Evolutionary conservation across 371 early-diverging fungal species (phyloP).

Genomic region (Actinomortierella ambigua): DNA sequence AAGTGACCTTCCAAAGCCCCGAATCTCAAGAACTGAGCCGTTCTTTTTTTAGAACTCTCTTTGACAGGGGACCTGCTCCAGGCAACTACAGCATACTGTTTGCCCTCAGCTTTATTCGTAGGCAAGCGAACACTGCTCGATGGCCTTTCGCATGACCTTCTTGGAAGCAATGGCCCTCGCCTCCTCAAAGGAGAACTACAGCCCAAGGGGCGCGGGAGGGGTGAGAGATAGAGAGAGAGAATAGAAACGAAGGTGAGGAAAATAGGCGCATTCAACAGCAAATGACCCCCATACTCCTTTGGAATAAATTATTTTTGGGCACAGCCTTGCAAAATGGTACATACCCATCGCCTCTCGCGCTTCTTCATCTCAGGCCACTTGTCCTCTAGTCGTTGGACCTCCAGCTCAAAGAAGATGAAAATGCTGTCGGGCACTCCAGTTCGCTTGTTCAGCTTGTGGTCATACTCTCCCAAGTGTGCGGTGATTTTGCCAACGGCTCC

Average conservation of each 20-base stretch:
- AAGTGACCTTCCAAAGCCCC: too few relatives aligned
- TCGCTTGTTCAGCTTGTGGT: conserved; percentile 47
- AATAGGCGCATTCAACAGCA: neutral
- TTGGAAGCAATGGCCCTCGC: conserved; percentile 53
- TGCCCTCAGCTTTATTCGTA: too few relatives aligned
- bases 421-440: conserved; percentile 53
- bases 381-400: conserved; percentile 53
- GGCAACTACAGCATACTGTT: too few relatives aligned
- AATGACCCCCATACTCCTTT: neutral
- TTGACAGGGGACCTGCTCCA: too few relatives aligned
- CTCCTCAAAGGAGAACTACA: conserved; percentile 62
- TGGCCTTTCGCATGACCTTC: conserved; percentile 59
- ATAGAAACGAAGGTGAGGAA: too few relatives aligned
- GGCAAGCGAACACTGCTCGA: conserved; percentile 52
- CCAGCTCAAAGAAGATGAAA: conserved; percentile 62
- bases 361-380: conserved; percentile 62
- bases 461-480: conserved; percentile 52
- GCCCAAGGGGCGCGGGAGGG: neutral
- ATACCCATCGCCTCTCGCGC: conserved; percentile 64
- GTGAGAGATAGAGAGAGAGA: too few relatives aligned
- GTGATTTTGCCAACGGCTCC: conserved; percentile 55
- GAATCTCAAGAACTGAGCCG: too few relatives aligned
- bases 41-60: too few relatives aligned
- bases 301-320: too few relatives aligned
- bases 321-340: neutral